Evolutionary conservation across 1,284 basidiomycete species (phyloP), one percentile per base, ranked within the genome.

Genomic region (Ustilago hordei): DNA sequence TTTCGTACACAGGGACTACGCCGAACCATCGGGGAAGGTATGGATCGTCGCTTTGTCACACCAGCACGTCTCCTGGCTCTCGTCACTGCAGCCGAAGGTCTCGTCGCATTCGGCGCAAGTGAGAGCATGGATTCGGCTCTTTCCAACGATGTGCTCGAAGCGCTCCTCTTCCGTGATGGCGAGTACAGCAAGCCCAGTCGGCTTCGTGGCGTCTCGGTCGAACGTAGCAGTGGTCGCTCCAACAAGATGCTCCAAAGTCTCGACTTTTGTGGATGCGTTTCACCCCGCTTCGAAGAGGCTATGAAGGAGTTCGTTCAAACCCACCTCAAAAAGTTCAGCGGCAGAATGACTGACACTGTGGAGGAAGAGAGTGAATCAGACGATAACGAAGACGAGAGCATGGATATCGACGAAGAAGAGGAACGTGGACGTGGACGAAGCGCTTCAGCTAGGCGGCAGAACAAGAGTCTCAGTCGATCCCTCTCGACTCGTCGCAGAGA

Each of bases 1-100:
- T 98, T 96, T 88, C 91, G 94, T 38, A 95, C 95, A 23, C 95
- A 96, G 71, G 95, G 95, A 0, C 93, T 97, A 91, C 90, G 94
- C 58, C 91, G 96, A 23, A 94, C 93, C 0, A 91, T 97, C 19
- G 94, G 93, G 39, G 94, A 98, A 86, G 93, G 94, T 60, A 91
- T 94, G 35, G 91, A 91, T 69, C 92, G 92, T 74, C 92, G 95
- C 15, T 99, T 96, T 83, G 95, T 98, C 34, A 99, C 96, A 0
- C 92, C 93, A 0, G 91, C 93, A 62, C 90, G 95, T 55, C 89
- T 99, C 6, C 70, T 86, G 7, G 78, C 84, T 5, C 66, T 86
- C 48, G 77, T 86, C 47, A 82, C 79, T 3, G 80, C 84, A 6
- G 77, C 77, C 11, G 74, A 82, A 13, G 81, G 81, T 13, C 71